These are phyloP conservation scores for Crithidia bombi DNA, from an alignment of 208 protist genomes.

Conservation along the genomic window DNA sequence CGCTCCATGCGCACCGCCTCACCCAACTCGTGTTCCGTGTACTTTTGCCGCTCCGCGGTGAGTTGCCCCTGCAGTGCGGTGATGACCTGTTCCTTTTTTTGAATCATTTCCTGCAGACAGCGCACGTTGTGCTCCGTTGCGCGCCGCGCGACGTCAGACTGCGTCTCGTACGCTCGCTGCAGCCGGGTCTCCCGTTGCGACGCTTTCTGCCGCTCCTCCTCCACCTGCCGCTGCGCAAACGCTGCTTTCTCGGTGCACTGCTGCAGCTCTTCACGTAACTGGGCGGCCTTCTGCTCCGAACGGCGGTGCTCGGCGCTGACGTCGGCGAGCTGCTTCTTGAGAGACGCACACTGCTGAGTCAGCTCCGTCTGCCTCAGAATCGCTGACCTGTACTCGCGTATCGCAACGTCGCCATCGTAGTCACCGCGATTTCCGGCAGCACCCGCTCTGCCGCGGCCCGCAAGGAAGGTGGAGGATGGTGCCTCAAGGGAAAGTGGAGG, in stretches of 20 bases:
- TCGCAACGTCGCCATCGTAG: slow-evolving; percentile 50
- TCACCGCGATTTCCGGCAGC: slow-evolving; percentile 15
- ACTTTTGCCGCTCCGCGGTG: slow-evolving; percentile 69
- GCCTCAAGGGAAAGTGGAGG: slow-evolving; percentile 61
- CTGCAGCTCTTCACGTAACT: slow-evolving; percentile 55
- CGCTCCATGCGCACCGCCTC: slow-evolving; percentile 85
- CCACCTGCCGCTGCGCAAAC: slow-evolving; percentile 61
- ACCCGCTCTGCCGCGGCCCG: neutral
- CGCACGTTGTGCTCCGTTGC: slow-evolving; percentile 82
- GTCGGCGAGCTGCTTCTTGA: slow-evolving; percentile 53
- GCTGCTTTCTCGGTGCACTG: slow-evolving; percentile 47
- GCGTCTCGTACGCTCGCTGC: slow-evolving; percentile 67
- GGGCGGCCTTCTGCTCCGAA: slow-evolving; percentile 29
- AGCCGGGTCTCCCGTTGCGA: slow-evolving; percentile 65
- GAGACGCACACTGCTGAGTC: slow-evolving; percentile 47
- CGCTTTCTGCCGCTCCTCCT: slow-evolving; percentile 67
- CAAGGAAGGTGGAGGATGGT: neutral
- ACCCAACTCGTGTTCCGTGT: slow-evolving; percentile 69
- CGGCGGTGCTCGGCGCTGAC: slow-evolving; percentile 37
- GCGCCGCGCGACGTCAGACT: slow-evolving; percentile 69
- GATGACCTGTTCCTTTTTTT: slow-evolving; percentile 76
- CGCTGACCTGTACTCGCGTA: slow-evolving; percentile 76
- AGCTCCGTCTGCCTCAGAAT: slow-evolving; percentile 70
- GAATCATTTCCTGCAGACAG: slow-evolving; percentile 77
- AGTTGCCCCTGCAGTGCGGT: slow-evolving; percentile 79